Evolutionary conservation across 1,139 yeast genomes (phyloP), one percentile per base, ranked within the genome.

Genomic region (Geotrichum restrictum): DNA sequence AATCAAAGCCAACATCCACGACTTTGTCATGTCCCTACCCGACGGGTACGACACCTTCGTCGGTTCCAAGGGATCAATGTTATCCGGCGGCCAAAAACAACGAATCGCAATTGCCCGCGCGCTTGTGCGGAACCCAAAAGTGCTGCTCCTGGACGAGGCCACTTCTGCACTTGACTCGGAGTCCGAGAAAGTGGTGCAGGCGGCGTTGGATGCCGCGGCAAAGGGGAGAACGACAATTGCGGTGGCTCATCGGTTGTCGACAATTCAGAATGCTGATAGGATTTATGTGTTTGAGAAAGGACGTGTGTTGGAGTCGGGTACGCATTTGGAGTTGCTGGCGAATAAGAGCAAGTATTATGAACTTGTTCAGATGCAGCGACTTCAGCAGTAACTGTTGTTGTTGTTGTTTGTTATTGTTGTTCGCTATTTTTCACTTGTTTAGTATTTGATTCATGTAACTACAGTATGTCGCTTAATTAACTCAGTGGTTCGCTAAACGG

Each of bases 261-360:
- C 96, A 0, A 86, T 91, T 34, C 88, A 95, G 39, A 87, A 91
- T 65, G 97, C 98, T 0, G 98, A 91, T 68, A 77, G 95, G 61
- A 78, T 91, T 51, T 86, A 93, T 54, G 97, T 91, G 8, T 70
- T 93, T 51, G 80, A 79, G 48, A 72, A 75, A 46, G 97, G 96
- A 1, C 70, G 71, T 41, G 81, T 91, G 49, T 82, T 83, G 1
- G 98, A 91, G 69, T 81, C 84, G 45, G 98, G 77, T 22, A 72
- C 72, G 14, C 78, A 74, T 58, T 58, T 60, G 45, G 69, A 72
- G 55, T 59, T 74, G 44, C 57, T 74, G 56, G 67, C 64, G 22
- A 60, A 63, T 42, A 59, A 62, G 52, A 72, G 74, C 51, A 64
- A 65, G 43, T 73, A 74, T 59, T 71, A 62, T 49, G 76, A 73